Conservation (phyloP, 371 early-diverging fungal genomes). For the Parasitella parasitica region DNA sequence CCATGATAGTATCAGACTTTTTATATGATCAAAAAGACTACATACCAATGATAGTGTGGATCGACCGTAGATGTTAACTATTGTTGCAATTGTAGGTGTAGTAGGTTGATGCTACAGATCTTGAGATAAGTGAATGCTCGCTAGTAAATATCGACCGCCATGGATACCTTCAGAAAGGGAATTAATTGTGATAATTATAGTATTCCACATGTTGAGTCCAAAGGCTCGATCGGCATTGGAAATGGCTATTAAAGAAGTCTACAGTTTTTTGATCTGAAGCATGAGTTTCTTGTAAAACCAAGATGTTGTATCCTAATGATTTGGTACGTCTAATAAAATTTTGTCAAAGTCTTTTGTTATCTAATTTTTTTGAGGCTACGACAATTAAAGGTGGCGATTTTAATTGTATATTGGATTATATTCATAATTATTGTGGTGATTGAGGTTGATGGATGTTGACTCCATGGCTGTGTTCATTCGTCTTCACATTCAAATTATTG, state of each 20-base stretch:
- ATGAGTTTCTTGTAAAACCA: constrained; percentile 8
- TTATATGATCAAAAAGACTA: no score
- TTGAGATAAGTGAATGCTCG: neutral
- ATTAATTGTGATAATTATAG: neutral
- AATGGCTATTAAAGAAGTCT: neutral
- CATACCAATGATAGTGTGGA: no score
- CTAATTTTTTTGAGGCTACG: constrained; percentile 6
- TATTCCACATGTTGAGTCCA: neutral
- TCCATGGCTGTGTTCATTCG: neutral
- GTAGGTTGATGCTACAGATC: no score
- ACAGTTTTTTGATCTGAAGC: neutral
- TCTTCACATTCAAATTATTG: no score
- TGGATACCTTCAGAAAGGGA: neutral
- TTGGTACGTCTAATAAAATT: neutral
- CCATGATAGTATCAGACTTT: no score
- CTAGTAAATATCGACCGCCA: neutral
- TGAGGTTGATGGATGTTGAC: neutral
- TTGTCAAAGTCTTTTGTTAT: neutral
- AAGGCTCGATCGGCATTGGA: neutral
- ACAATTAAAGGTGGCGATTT: constrained; percentile 18
- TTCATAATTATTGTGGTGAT: neutral
- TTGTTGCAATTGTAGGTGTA: neutral
- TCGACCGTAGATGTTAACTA: neutral
- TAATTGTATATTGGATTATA: neutral
- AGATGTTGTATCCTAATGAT: neutral